phyloP scores from a whole-genome alignment of 371 early-diverging fungal genomes.

The Blastocladiella emersonii region DNA sequence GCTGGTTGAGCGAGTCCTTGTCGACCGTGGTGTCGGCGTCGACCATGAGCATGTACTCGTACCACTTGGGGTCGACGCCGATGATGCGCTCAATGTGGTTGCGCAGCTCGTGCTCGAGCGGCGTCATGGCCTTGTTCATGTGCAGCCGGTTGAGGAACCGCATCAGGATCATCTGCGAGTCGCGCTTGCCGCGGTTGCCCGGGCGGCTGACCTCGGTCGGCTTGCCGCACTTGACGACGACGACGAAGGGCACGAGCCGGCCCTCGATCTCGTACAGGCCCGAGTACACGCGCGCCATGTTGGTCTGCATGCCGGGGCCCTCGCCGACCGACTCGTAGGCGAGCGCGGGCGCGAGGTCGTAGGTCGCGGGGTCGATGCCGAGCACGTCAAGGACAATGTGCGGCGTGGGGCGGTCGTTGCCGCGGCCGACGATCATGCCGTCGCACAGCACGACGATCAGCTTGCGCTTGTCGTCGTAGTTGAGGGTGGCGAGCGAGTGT shows the following conservation, averaged over 20 bases:
- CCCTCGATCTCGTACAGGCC: constrained; percentile 87
- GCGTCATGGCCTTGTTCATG: constrained; percentile 66
- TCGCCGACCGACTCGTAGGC: constrained; percentile 87
- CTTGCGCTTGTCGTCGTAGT: constrained; percentile 25
- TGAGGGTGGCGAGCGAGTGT: constrained; percentile 26
- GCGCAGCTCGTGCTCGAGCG: constrained; percentile 79
- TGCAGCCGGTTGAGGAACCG: constrained; percentile 95
- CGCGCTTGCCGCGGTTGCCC: constrained; percentile 98
- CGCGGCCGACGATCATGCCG: constrained; percentile 38
- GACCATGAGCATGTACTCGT: constrained; percentile 47
- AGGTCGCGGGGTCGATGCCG: constrained; percentile 67
- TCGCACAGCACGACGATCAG: constrained; percentile 41
- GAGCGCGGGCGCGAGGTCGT: constrained; percentile 36
- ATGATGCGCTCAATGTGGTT: constrained; percentile 76
- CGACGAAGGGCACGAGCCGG: constrained; percentile 82
- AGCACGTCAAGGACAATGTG: constrained; percentile 90
- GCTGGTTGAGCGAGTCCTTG: constrained; percentile 47
- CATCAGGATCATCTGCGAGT: constrained; percentile 98
- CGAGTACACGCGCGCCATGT: constrained; percentile 95
- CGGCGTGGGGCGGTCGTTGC: constrained; percentile 95
- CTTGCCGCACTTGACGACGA: constrained; percentile 86
- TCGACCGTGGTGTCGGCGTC: constrained; percentile 55
- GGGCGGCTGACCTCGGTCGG: constrained; percentile 63
- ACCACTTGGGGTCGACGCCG: constrained; percentile 64
- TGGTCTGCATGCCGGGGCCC: constrained; percentile 65